These are phyloP conservation scores for Yueomyces sinensis DNA, from an alignment of 805 yeast species.

Conservation along the genomic window DNA sequence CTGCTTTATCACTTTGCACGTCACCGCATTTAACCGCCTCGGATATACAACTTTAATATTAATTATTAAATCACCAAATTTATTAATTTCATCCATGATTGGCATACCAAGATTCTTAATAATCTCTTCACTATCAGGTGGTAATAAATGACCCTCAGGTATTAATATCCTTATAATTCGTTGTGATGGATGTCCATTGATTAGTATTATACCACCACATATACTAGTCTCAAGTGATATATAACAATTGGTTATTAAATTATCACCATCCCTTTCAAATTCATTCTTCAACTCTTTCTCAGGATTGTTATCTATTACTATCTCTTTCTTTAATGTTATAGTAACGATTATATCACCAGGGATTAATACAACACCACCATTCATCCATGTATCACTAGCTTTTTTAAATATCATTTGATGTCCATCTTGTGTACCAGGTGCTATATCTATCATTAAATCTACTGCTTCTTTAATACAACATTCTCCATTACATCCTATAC, in stretches of 20 bases:
- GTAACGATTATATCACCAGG: conserved; percentile 61
- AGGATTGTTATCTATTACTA: too few species aligned
- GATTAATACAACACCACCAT: too few species aligned
- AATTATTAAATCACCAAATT: conserved; percentile 42
- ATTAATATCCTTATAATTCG: too few species aligned
- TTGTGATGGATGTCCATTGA: conserved; percentile 24
- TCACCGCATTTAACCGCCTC: conserved; percentile 8
- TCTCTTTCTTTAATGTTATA: too few species aligned
- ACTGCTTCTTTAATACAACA: conserved; percentile 36
- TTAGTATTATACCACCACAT: conserved; percentile 37
- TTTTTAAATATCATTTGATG: conserved; percentile 40
- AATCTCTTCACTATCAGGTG: conserved; percentile 48
- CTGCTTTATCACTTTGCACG: conserved; percentile 7
- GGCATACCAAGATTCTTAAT: conserved; percentile 36
- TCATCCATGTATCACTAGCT: conserved; percentile 62
- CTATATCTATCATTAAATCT: conserved; percentile 37
- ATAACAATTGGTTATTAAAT: too few species aligned
- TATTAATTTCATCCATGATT: conserved; percentile 8
- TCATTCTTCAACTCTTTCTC: too few species aligned
- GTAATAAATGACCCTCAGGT: too few species aligned
- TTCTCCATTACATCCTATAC: conserved; percentile 31
- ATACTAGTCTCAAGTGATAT: too few species aligned
- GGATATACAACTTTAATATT: conserved; percentile 52
- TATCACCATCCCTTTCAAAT: too few species aligned
- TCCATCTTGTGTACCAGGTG: conserved; percentile 43